Conservation (phyloP, 441 rosid species). For the Populus hybrid region DNA sequence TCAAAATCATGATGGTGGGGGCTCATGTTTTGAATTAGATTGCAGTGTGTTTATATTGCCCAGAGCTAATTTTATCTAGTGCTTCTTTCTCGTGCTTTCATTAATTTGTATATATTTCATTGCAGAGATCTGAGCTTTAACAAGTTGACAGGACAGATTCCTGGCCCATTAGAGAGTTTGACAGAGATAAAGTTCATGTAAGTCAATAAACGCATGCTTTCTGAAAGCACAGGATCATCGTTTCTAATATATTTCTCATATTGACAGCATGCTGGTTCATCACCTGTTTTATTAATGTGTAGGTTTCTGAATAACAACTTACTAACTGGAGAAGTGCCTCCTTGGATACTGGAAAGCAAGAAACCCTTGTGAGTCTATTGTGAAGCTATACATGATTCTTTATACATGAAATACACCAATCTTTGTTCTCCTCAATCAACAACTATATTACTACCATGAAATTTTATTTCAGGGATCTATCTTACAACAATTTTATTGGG, state of each 20-base stretch:
- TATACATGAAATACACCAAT: background rate
- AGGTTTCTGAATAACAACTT: background rate
- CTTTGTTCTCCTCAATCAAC: background rate
- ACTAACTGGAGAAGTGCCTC: background rate
- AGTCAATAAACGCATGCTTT: background rate
- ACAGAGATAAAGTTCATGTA: background rate
- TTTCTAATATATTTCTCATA: background rate
- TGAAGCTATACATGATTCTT: background rate
- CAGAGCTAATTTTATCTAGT: no score
- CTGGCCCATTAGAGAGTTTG: background rate
- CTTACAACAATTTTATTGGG: constrained; percentile 76
- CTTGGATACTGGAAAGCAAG: background rate
- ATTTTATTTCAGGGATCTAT: constrained; percentile 60
- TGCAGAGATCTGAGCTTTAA: background rate
- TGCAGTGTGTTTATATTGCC: no score
- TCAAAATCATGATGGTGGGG: no score
- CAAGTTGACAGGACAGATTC: background rate
- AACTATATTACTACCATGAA: background rate
- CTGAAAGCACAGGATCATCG: background rate
- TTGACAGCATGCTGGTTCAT: background rate
- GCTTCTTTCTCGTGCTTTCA: background rate
- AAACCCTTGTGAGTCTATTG: background rate
- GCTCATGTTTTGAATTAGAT: no score
- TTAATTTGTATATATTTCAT: background rate
- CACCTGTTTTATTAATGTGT: background rate